Evolutionary conservation across 106 monocot genomes (phyloP), one percentile per base, ranked within the genome.

Genomic region (Allium cepa): DNA sequence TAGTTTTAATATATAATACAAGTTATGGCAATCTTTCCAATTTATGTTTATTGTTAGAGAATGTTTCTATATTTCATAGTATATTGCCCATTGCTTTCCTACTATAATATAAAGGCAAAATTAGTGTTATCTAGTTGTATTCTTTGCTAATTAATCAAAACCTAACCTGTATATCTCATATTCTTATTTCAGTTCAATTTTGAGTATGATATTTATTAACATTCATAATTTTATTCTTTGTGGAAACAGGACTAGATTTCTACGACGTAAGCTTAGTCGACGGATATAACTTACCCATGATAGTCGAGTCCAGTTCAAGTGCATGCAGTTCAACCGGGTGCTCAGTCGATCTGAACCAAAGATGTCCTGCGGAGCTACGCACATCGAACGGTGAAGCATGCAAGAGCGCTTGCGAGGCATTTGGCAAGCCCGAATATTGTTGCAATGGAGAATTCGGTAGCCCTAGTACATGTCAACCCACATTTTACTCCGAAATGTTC

Each of bases 331-430:
- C 79, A 17, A 79, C 83, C 28, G 83, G 79, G 0, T 83, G 79
- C 72, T 12, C 59, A 3, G 75, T 65, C 10, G 79, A 83, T 59
- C 49, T 79, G 46, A 83, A 79, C 69, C 80, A 80, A 52, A 10
- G 51, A 12, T 87, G 87, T 59, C 87, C 87, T 16, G 49, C 73
- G 26, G 53, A 59, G 65, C 71, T 15, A 78, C 73, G 27, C 2
- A 11, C 46, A 4, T 26, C 11, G 4, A 45, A 61, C 17, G 63
- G 53, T 57, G 27, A 62, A 4, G 80, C 59, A 14, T 80, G 80
- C 66, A 51, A 52, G 60, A 80, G 80, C 56, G 80, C 80, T 9
- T 80, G 80, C 60, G 70, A 61, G 15, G 80, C 80, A 46, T 75
- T 79, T 56, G 74, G 65, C 15, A 64, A 26, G 56, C 65, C 73